Evolutionary conservation across 805 yeast species (phyloP).

Genomic region (Soucietia sequanensis): DNA sequence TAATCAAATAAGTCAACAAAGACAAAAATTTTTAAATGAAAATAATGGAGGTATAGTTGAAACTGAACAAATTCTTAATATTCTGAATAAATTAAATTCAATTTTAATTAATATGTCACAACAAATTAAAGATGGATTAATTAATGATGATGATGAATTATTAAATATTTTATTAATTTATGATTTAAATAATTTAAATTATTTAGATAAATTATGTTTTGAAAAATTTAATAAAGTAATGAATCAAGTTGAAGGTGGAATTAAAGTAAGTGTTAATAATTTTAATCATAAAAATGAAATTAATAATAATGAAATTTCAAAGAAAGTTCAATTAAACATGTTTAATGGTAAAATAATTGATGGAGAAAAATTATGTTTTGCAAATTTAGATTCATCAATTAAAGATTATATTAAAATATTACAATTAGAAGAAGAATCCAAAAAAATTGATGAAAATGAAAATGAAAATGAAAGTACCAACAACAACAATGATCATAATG

Average conservation of each 20-base stretch:
- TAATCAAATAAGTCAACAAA: conserved; percentile 38
- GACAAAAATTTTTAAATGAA: conserved; percentile 34
- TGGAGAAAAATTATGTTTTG: conserved; percentile 85
- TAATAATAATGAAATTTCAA: conserved; percentile 10
- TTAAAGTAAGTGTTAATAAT: conserved; percentile 58
- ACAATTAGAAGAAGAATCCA: conserved; percentile 24
- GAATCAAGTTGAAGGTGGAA: conserved; percentile 77
- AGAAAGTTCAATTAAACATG: conserved; percentile 56
- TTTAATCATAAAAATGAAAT: conserved; percentile 31
- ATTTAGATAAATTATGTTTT: conserved; percentile 47
- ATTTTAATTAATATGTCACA: conserved; percentile 38
- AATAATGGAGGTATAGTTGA: conserved; percentile 9
- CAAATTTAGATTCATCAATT: conserved; percentile 78
- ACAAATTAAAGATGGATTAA: conserved; percentile 49
- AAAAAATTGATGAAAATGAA: conserved; percentile 14
- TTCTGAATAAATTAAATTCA: conserved; percentile 29
- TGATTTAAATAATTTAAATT: conserved; percentile 56
- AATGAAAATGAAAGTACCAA: conserved; percentile 13
- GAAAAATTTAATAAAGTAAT: conserved; percentile 60
- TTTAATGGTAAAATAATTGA: conserved; percentile 76
- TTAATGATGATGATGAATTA: conserved; percentile 52
- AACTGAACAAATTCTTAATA: conserved; percentile 26
- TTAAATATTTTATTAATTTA: conserved; percentile 52
- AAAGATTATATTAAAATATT: conserved; percentile 38
- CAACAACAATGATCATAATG: conserved; percentile 15